Evolutionary conservation across 2,329 filamentous ascomycete genomes (phyloP).

Genomic region (Colletotrichum sp.): DNA sequence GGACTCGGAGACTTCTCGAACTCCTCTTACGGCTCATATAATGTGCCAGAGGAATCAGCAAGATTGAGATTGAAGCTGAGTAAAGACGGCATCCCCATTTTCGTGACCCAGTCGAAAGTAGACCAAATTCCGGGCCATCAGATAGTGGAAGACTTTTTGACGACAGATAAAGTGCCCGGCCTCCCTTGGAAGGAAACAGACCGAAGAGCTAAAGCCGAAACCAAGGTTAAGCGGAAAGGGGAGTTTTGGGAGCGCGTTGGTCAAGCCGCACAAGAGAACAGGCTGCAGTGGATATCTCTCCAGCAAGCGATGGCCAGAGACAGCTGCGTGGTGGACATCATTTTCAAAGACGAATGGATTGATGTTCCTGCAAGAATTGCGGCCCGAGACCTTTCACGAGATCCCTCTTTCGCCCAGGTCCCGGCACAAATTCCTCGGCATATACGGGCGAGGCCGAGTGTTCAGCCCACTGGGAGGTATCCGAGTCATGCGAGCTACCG

Average conservation of each 20-base stretch:
- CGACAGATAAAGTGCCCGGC: neutral
- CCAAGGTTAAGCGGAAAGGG: neutral
- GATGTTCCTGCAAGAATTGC: neutral
- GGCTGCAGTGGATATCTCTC: constrained; percentile 1
- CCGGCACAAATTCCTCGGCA: neutral
- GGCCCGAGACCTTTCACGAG: neutral
- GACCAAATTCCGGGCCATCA: neutral
- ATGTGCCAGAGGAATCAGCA: neutral
- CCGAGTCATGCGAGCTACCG: neutral
- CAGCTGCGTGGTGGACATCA: constrained; percentile 16
- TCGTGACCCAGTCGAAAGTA: neutral
- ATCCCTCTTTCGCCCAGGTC: neutral
- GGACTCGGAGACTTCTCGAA: neutral
- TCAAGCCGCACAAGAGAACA: neutral
- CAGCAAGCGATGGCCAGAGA: constrained; percentile 15
- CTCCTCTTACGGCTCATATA: neutral
- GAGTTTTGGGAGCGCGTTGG: constrained; percentile 10
- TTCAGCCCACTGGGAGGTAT: neutral
- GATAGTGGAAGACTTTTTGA: constrained; percentile 12
- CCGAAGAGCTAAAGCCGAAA: neutral
- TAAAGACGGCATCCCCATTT: constrained; percentile 8
- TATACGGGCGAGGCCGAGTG: neutral
- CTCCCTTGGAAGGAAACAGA: constrained; percentile 4
- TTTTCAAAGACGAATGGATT: constrained; percentile 1
- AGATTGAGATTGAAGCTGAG: neutral